Evolutionary conservation across 306 rosid species (phyloP).

Genomic region (Trifolium dubium): DNA sequence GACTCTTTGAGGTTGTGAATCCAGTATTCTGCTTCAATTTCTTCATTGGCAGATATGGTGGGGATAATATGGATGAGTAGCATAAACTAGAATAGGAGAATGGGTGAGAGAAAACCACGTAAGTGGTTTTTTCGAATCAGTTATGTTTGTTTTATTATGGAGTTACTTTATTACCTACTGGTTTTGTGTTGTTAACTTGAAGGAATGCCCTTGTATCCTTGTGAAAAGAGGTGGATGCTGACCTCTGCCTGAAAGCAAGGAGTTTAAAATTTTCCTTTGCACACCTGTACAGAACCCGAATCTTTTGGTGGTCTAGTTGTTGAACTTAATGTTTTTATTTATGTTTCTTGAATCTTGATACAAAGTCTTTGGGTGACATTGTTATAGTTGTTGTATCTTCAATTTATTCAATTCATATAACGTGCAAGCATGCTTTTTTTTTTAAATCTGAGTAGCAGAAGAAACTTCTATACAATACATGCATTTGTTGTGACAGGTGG

Average conservation of each 20-base stretch:
- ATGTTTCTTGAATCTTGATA: conserved; percentile 26
- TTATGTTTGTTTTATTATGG: conserved; percentile 1
- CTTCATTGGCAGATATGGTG: neutral
- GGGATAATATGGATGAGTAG: conserved; percentile 27
- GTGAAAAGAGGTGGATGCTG: neutral
- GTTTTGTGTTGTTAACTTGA: conserved; percentile 8
- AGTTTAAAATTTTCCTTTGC: conserved; percentile 5
- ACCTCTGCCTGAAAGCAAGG: neutral
- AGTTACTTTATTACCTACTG: neutral
- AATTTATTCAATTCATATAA: conserved; percentile 20
- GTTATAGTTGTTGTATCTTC: conserved; percentile 23
- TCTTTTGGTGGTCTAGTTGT: conserved; percentile 24
- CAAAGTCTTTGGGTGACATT: conserved; percentile 29
- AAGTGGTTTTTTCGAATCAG: neutral
- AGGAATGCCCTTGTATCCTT: neutral
- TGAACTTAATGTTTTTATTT: conserved; percentile 27
- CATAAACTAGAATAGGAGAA: neutral
- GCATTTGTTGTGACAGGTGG: conserved; percentile 73
- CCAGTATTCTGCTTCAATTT: conserved; percentile 18
- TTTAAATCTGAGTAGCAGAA: conserved; percentile 23
- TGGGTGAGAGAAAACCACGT: neutral
- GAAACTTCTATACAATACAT: conserved; percentile 31
- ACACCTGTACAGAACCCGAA: neutral
- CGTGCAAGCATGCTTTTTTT: conserved; percentile 10
- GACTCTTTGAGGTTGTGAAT: conserved; percentile 25